Evolutionary conservation across 768 basidiomycete genomes (phyloP), one percentile per base, ranked within the genome.

Genomic region (Tulasnella sp.): DNA sequence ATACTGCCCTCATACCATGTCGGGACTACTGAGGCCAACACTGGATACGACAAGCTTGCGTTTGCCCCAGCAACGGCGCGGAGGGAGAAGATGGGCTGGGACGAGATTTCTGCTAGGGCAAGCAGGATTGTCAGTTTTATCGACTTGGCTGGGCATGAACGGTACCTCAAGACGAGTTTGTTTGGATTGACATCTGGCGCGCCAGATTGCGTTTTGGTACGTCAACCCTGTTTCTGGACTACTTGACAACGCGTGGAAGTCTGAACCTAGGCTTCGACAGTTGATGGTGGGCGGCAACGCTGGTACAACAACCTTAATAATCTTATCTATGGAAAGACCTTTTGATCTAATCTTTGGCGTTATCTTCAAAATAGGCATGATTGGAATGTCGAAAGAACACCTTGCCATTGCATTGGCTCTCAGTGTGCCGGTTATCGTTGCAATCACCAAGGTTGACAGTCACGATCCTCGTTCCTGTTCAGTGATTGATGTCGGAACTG

Each of bases 251-350:
- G n/a, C n/a, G n/a, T n/a, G n/a, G n/a, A n/a, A n/a, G n/a, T n/a
- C n/a, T n/a, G 31, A 53, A 19, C 7, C n/a, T 51, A n/a, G 7
- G 25, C 17, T 0, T 96, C 56, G 22, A 29, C 31, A 56, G 54
- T 75, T 99, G 48, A 93, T 94, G 74, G 88, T 98, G 10, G 96
- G 93, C 21, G 92, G 84, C 7, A 98, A 99, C 68, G 94, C 96
- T 1, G 75, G 75, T 43, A 1, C 22, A 5, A 38, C 34, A 38
- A 38, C n/a, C 42, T 56, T 12, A 12, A 1, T 38, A 42, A 3
- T 17, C 29, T 21, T 24, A 34, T n/a, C n/a, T n/a, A n/a, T n/a
- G n/a, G n/a, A n/a, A 17, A 21, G 10, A 12, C 4, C 19, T 19
- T 55, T 2, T 42, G 43, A 29, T 22, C n/a, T 2, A 45, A 44